A percentile compares a stretch with the other conserved stretches of the same genome.
These are phyloP conservation scores for Rhamnella rubrinervis DNA, from an alignment of 331 rosid genomes.

Conservation along the genomic window DNA sequence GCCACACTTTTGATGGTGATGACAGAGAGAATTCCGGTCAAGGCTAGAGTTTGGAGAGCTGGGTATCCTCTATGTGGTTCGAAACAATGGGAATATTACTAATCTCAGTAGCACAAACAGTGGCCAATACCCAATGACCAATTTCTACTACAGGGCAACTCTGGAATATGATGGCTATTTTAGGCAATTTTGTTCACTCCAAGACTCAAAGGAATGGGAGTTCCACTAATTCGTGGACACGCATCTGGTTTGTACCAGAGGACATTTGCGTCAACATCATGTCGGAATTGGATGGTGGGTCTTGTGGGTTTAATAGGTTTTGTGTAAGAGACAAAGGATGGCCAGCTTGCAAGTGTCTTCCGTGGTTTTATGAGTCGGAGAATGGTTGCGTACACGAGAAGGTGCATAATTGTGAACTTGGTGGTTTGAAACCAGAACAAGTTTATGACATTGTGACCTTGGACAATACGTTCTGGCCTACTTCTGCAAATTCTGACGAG, in stretches of 20 bases:
- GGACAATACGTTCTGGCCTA: constrained; percentile 39
- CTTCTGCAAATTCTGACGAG: constrained; percentile 25
- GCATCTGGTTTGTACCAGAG: constrained; percentile 25
- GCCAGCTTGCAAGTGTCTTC: constrained; percentile 38
- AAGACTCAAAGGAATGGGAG: constrained; percentile 11
- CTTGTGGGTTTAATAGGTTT: constrained; percentile 51
- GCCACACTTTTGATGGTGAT: not conserved
- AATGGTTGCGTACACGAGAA: constrained; percentile 44
- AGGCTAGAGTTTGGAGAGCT: constrained; percentile 33
- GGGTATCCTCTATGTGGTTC: constrained; percentile 33
- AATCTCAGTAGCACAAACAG: not conserved
- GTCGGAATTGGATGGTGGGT: not conserved
- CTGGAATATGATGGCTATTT: constrained; percentile 51
- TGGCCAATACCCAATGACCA: not conserved
- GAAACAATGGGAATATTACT: constrained; percentile 20
- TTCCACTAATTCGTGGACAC: constrained; percentile 30
- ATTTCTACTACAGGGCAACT: constrained; percentile 43
- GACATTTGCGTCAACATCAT: not conserved
- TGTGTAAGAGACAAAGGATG: constrained; percentile 29
- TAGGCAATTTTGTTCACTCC: constrained; percentile 32
- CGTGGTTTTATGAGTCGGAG: constrained; percentile 21
- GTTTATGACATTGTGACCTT: constrained; percentile 27
- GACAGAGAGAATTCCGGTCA: constrained; percentile 1
- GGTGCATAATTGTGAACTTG: constrained; percentile 39
- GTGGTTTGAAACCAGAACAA: constrained; percentile 11